phyloP scores from a whole-genome alignment of 768 basidiomycete species.

The Podaxis sp. region DNA sequence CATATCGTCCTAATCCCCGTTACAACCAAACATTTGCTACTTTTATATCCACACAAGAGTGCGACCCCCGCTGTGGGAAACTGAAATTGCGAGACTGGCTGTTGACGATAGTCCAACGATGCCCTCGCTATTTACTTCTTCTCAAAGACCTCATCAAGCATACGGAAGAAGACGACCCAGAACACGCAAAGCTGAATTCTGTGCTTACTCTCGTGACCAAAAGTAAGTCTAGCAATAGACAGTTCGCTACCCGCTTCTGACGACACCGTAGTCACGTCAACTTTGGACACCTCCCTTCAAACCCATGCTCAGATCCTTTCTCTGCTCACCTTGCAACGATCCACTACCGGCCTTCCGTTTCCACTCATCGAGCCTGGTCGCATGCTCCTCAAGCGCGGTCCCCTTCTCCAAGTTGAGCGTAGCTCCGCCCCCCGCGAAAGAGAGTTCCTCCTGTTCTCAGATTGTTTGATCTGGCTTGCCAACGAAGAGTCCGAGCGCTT shows the following conservation, averaged over 20 bases:
- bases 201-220: slow-evolving; percentile 71
- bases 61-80: slow-evolving; percentile 67
- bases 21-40: slow-evolving; percentile 57
- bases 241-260: background rate
- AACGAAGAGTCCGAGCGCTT: slow-evolving; percentile 35
- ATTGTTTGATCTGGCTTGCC: slow-evolving; percentile 78
- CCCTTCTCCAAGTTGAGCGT: slow-evolving; percentile 56
- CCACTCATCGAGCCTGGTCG: slow-evolving; percentile 82
- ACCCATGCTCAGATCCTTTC: slow-evolving; percentile 75
- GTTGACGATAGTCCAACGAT: slow-evolving; percentile 83
- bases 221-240: slow-evolving; percentile 45
- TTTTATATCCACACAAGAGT: slow-evolving; percentile 67
- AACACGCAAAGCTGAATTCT: slow-evolving; percentile 58
- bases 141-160: slow-evolving; percentile 78
- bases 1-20: slow-evolving; percentile 35
- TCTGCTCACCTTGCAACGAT: slow-evolving; percentile 76
- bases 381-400: slow-evolving; percentile 68
- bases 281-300: slow-evolving; percentile 77
- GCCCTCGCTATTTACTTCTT: slow-evolving; percentile 82
- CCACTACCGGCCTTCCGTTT: slow-evolving; percentile 73
- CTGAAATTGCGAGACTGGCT: slow-evolving; percentile 84
- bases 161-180: slow-evolving; percentile 65
- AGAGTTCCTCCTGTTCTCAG: slow-evolving; percentile 82
- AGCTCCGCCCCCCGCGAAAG: slow-evolving; percentile 52
- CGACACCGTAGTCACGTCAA: slow-evolving; percentile 57